These are phyloP conservation scores for Prosopis cineraria DNA, from an alignment of 306 rosid genomes.

Conservation along the genomic window DNA sequence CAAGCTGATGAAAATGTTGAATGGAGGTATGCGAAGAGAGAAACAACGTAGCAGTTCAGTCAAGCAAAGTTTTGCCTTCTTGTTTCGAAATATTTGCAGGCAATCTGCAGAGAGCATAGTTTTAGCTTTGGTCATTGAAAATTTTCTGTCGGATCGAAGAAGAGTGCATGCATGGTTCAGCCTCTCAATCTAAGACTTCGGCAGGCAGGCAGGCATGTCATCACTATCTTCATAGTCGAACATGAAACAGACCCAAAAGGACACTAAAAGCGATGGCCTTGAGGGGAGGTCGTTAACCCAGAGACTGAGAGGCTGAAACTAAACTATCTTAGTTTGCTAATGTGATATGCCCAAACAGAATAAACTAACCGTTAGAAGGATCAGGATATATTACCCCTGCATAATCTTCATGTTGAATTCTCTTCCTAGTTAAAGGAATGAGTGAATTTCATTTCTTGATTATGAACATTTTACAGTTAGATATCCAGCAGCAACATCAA, in stretches of 20 bases:
- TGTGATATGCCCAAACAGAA: too few species aligned
- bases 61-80: neutral
- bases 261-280: too few species aligned
- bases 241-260: neutral
- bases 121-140: neutral
- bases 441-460: slow-evolving; percentile 89
- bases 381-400: slow-evolving; percentile 61
- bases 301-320: too few species aligned
- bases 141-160: too few species aligned
- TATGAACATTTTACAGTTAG: slow-evolving; percentile 27
- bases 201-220: neutral
- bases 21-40: neutral
- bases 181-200: neutral
- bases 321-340: too few species aligned
- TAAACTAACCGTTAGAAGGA: slow-evolving; percentile 26
- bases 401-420: slow-evolving; percentile 83
- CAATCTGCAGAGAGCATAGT: too few species aligned
- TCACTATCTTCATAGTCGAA: too few species aligned
- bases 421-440: slow-evolving; percentile 68
- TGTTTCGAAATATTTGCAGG: neutral
- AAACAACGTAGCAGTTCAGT: neutral
- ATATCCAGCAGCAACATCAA: neutral
- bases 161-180: too few species aligned
- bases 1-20: slow-evolving; percentile 6
- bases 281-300: too few species aligned